Base-by-base conservation (phyloP, 2,329 filamentous ascomycete genomes). In the Stagonosporopsis cucurbitacearum region DNA sequence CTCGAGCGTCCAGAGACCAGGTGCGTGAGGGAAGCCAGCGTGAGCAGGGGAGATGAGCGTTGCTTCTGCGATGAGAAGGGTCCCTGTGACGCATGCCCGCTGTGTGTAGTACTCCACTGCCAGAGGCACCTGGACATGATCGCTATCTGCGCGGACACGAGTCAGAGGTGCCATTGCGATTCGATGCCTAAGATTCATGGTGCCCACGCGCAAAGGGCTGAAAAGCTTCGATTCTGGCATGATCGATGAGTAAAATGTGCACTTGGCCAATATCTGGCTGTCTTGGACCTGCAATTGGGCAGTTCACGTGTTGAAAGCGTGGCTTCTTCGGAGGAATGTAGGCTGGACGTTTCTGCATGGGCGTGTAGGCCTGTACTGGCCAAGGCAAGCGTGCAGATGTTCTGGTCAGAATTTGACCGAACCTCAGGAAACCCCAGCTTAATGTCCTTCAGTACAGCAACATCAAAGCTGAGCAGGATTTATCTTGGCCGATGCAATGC, bases 21-120 rank as follows among this genome's bases (percentile, higher is more conserved):
- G 85, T 1, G 81, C 77, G 59, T 83, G 80, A 28, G 72, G 71
- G 61, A 79, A 80, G 39, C 80, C 78, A 36, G 79, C 80, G 9
- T 78, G 76, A 43, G 76, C 70, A 1, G 74, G 67, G 65, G 69
- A 81, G 70, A 77, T 83, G 73, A 79, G 79, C 5, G 81, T 83
- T 1, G 79, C 84, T 70, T 88, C 86, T 2, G 80, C 79, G 60
- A 88, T 82, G 32, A 88, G 65, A 3, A 88, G 75, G 0, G 83
- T 86, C 17, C 84, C 84, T 1, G 79, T 78, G 2, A 78, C 72
- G 7, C 74, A 76, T 26, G 75, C 81, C 17, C 84, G 79, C 63
- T 86, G 82, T 3, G 69, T 72, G 67, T 86, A 85, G 73, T 86
- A 83, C 32, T 82, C 77, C 30, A 72, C 63, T 1, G 78, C 76